phyloP scores from a whole-genome alignment of 2,329 filamentous ascomycete genomes.

The Moelleriella libera region DNA sequence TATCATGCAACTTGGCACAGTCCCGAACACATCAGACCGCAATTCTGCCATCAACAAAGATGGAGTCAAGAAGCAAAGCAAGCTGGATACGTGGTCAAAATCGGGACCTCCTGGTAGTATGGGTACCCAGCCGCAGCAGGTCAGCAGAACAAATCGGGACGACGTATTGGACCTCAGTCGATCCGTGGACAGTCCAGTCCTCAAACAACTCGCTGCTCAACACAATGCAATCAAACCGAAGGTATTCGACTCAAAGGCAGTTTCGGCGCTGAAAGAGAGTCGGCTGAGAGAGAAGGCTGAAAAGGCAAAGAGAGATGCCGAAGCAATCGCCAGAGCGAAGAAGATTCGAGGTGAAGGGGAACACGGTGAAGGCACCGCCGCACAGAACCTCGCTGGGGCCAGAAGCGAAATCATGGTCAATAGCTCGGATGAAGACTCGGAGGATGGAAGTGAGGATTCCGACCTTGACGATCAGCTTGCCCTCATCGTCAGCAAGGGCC shows the following conservation, averaged over 20 bases:
- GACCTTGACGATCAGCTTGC: conserved; percentile 36
- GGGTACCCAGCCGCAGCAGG: conserved; percentile 9
- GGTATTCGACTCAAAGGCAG: conserved; percentile 20
- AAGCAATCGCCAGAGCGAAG: conserved; percentile 56
- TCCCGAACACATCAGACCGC: conserved; percentile 9
- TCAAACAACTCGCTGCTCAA: conserved; percentile 31
- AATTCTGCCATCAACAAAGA: conserved; percentile 13
- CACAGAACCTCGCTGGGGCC: conserved; percentile 54
- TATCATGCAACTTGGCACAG: conserved; percentile 25
- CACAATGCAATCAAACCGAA: conserved; percentile 13
- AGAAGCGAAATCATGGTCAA: conserved; percentile 88
- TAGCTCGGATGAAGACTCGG: conserved; percentile 62
- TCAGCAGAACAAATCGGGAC: conserved; percentile 26
- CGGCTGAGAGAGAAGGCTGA: conserved; percentile 64
- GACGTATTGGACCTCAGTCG: conserved; percentile 31
- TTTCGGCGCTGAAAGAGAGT: conserved; percentile 47
- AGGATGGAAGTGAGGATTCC: conserved; percentile 46
- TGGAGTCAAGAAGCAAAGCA: conserved; percentile 40
- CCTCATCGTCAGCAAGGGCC: conserved; percentile 31
- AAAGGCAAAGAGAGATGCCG: conserved; percentile 57
- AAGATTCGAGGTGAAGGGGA: conserved; percentile 20
- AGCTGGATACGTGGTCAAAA: conserved; percentile 48
- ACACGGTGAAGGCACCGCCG: conserved; percentile 62
- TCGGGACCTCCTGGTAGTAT: conserved; percentile 21
- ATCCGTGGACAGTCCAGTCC: conserved; percentile 30